Evolutionary conservation across 2,329 filamentous ascomycete species (phyloP).

Genomic region (Pseudogymnoascus sp.): DNA sequence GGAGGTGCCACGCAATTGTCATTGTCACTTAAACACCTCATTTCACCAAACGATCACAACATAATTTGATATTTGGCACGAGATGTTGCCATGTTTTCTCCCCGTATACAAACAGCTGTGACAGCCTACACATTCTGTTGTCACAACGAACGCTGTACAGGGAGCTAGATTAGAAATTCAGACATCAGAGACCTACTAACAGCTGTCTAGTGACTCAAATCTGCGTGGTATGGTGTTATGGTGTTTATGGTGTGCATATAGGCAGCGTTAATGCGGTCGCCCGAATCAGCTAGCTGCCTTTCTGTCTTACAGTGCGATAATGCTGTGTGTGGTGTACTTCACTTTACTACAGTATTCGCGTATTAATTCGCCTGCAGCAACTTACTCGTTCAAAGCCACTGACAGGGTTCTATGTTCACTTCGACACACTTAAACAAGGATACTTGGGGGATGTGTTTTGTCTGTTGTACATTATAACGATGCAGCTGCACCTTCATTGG

Average conservation of each 20-base stretch:
- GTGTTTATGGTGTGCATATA: neutral
- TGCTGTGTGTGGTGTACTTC: neutral
- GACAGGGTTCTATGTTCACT: neutral
- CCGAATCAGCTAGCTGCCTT: neutral
- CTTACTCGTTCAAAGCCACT: neutral
- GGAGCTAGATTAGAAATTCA: too few relatives aligned
- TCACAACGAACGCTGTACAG: neutral
- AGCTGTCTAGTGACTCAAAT: too few relatives aligned
- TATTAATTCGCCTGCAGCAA: neutral
- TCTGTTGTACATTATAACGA: neutral
- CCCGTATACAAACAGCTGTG: neutral
- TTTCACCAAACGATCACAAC: neutral
- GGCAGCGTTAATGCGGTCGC: neutral
- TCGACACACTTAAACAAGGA: neutral
- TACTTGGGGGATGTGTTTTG: neutral
- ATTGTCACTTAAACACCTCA: slow-evolving; percentile 1
- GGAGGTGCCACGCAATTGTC: neutral
- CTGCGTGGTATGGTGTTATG: neutral
- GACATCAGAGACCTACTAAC: too few relatives aligned
- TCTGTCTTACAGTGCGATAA: neutral
- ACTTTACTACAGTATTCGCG: neutral
- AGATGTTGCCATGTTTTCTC: neutral
- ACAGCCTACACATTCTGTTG: neutral
- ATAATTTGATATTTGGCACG: neutral
- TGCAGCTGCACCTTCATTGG: neutral